Percentiles rank a stretch among this genome's conserved stretches.
Conservation (phyloP, 2,329 filamentous ascomycete species). For the Trichophyton schoenleinii region DNA sequence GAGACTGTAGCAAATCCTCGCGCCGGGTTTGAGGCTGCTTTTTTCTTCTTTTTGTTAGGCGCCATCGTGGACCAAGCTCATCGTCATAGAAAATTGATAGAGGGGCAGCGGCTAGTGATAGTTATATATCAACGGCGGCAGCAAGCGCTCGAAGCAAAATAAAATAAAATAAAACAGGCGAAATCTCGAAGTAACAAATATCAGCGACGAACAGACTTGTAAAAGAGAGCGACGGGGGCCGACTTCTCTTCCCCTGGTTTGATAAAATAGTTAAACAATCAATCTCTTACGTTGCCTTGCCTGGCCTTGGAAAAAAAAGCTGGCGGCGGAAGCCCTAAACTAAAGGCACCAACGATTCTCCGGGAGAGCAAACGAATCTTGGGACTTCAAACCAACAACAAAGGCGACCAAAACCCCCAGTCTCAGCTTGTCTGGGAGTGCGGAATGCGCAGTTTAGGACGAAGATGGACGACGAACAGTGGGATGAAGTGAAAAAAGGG, state of each 20-base stretch:
- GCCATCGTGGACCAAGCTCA: constrained; percentile 9
- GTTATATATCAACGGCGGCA: neutral
- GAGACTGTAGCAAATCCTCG: constrained; percentile 91
- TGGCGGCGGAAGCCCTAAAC: neutral
- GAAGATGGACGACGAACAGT: constrained; percentile 34
- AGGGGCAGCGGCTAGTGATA: neutral
- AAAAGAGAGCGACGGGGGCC: neutral
- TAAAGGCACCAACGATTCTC: neutral
- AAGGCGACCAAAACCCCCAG: neutral
- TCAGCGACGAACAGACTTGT: neutral
- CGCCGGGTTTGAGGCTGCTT: constrained; percentile 72
- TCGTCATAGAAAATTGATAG: neutral
- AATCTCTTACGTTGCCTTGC: too few relatives aligned
- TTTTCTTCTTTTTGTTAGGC: constrained; percentile 52
- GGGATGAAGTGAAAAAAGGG: constrained; percentile 33
- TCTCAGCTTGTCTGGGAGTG: neutral
- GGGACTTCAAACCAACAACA: neutral
- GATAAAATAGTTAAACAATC: neutral
- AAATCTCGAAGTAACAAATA: neutral
- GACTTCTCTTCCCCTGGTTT: neutral
- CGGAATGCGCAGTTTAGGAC: neutral
- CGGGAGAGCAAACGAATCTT: neutral
- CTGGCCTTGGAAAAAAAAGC: too few relatives aligned
- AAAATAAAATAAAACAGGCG: neutral
- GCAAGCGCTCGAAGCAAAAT: neutral